phyloP scores from a whole-genome alignment of 768 basidiomycete species.

The Fistulinella prunicolor region DNA sequence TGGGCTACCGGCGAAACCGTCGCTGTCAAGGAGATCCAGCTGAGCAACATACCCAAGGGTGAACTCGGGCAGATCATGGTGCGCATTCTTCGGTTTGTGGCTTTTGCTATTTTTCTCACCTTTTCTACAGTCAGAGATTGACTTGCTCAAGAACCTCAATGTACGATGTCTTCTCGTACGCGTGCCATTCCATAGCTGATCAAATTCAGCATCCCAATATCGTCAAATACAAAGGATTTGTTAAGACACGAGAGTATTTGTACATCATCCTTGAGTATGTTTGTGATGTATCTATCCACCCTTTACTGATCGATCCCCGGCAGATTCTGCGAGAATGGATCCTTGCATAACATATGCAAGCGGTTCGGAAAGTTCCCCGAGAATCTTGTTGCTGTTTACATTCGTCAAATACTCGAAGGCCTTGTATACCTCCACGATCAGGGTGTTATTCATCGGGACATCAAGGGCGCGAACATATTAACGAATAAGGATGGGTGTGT shows the following conservation, averaged over 20 bases:
- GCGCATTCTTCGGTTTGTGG: background rate
- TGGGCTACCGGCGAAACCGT: conserved; percentile 98
- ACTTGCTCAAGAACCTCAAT: conserved; percentile 94
- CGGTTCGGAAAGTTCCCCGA: conserved; percentile 99
- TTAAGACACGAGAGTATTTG: conserved; percentile 89
- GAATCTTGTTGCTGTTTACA: conserved; percentile 92
- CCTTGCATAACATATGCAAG: conserved; percentile 91
- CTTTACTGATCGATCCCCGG: conserved; percentile 7
- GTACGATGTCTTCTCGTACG: conserved; percentile 42
- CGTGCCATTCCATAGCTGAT: conserved; percentile 11
- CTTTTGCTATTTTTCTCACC: conserved; percentile 7
- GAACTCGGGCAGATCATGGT: conserved; percentile 99
- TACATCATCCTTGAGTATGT: conserved; percentile 95
- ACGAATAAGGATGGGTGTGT: conserved; percentile 99
- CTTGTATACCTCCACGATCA: conserved; percentile 97
- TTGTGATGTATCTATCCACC: background rate
- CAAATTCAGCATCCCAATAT: conserved; percentile 83
- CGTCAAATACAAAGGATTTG: conserved; percentile 98
- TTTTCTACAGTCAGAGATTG: conserved; percentile 80
- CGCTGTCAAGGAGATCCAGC: conserved; percentile 95
- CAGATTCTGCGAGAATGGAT: conserved; percentile 97
- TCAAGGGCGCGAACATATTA: conserved; percentile 98
- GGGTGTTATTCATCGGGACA: conserved; percentile 98
- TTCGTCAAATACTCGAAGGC: conserved; percentile 93
- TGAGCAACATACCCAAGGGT: conserved; percentile 89